These are phyloP conservation scores for Gossypium mustelinum DNA, from an alignment of 345 rosid species.

Conservation along the genomic window DNA sequence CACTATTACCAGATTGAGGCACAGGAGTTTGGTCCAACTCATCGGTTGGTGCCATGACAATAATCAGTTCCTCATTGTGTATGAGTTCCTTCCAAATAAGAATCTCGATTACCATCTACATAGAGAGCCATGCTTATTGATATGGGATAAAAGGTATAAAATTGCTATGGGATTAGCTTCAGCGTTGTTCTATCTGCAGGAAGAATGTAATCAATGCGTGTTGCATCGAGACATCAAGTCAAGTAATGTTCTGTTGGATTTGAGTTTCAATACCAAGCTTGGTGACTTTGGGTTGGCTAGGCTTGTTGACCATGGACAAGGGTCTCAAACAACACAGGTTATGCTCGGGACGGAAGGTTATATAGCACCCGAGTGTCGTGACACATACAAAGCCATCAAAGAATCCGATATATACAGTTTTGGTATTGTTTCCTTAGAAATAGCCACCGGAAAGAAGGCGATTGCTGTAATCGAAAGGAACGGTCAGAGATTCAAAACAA, in stretches of 20 bases:
- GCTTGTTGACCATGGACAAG: slow-evolving; percentile 41
- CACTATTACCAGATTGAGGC: slow-evolving; percentile 47
- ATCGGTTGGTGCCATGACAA: slow-evolving; percentile 67
- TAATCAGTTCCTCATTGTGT: slow-evolving; percentile 49
- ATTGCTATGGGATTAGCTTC: slow-evolving; percentile 46
- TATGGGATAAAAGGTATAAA: slow-evolving; percentile 44
- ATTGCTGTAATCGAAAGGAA: slow-evolving; percentile 5
- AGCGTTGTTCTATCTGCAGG: slow-evolving; percentile 49
- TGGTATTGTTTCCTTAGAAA: slow-evolving; percentile 38
- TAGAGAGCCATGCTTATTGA: slow-evolving; percentile 26
- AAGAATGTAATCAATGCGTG: slow-evolving; percentile 64
- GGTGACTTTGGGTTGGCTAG: slow-evolving; percentile 67
- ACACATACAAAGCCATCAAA: slow-evolving; percentile 41
- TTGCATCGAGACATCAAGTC: slow-evolving; percentile 60
- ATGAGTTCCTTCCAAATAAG: slow-evolving; percentile 67
- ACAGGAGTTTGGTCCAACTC: slow-evolving; percentile 57
- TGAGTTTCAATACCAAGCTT: slow-evolving; percentile 49
- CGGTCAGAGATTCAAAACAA: slow-evolving; percentile 18
- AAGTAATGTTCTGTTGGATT: slow-evolving; percentile 59
- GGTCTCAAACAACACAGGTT: slow-evolving; percentile 37
- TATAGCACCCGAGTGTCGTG: slow-evolving; percentile 46
- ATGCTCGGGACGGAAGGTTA: slow-evolving; percentile 46
- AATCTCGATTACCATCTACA: slow-evolving; percentile 56
- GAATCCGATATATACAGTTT: slow-evolving; percentile 46
- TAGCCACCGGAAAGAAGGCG: slow-evolving; percentile 34